phyloP scores from a whole-genome alignment of 305 asterid species.

The Rubia balearica region DNA sequence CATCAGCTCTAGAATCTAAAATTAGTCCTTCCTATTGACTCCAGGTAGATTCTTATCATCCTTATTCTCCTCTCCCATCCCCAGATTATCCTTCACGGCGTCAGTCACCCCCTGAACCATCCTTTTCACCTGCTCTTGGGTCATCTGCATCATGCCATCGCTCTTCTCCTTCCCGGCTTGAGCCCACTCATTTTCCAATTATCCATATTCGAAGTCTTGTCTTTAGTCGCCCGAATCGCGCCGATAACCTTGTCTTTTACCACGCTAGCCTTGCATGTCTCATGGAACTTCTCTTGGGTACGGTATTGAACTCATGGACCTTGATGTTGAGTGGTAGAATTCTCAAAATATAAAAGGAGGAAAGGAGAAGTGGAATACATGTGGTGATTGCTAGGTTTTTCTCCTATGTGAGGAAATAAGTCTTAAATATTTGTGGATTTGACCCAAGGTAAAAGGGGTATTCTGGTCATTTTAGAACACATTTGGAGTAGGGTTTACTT shows the following conservation, averaged over 20 bases:
- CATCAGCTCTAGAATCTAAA: no score
- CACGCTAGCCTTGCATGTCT: conserved; percentile 27
- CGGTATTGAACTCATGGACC: not conserved
- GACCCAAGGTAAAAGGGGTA: no score
- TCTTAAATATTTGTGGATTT: no score
- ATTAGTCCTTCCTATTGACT: no score
- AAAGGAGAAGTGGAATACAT: no score
- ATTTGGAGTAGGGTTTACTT: no score
- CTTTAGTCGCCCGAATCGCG: conserved; percentile 50
- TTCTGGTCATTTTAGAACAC: no score
- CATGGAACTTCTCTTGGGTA: conserved; percentile 19
- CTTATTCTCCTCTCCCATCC: conserved; percentile 36
- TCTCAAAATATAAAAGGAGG: no score
- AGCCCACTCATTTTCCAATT: conserved; percentile 45
- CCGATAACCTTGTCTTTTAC: conserved; percentile 40
- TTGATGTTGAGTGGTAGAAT: no score
- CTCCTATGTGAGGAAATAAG: no score
- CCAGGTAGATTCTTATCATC: no score
- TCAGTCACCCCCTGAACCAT: conserved; percentile 74
- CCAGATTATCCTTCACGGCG: conserved; percentile 60
- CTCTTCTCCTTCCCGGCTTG: conserved; percentile 58
- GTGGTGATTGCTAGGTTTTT: no score
- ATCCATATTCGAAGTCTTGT: conserved; percentile 46
- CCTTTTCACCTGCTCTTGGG: conserved; percentile 60
- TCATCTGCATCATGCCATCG: conserved; percentile 50